A percentile compares a stretch with the other conserved stretches of the same genome.
Evolutionary conservation across 73 alveolate genomes (phyloP).

Genomic region (Paramecium sonneborni): DNA sequence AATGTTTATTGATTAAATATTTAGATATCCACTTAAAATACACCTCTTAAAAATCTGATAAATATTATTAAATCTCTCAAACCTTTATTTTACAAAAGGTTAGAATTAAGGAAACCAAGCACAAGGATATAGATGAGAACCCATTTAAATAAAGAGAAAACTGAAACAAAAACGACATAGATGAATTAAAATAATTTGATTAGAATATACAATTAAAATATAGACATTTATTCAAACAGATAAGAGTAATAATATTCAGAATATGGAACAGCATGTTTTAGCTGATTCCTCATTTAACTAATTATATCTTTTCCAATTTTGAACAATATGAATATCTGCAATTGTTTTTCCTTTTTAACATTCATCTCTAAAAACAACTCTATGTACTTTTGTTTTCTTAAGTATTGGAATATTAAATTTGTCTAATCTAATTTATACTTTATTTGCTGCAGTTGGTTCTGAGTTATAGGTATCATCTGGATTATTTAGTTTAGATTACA

Average conservation of each 20-base stretch:
- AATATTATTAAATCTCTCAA: neutral
- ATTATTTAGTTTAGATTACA: conserved; percentile 23
- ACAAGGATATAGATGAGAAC: neutral
- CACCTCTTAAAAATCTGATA: neutral
- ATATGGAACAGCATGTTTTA: neutral
- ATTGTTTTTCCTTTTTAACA: neutral
- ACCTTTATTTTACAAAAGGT: neutral
- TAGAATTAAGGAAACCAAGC: neutral
- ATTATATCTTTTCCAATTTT: conserved; percentile 39
- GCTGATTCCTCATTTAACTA: neutral
- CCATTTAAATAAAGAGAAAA: neutral
- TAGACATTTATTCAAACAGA: neutral
- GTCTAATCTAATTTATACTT: neutral
- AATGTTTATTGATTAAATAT: neutral
- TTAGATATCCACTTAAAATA: neutral
- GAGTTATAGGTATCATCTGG: conserved; percentile 1
- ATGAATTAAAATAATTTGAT: neutral
- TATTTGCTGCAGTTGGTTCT: conserved; percentile 33
- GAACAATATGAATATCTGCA: conserved; percentile 9
- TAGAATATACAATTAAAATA: neutral
- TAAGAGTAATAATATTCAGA: neutral
- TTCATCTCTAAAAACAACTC: conserved; percentile 47
- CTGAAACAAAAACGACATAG: neutral
- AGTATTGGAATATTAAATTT: neutral
- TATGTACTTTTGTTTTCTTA: conserved; percentile 1